Base-by-base conservation (phyloP, 352 stramenopile genomes). In the Phytopythium litorale region DNA sequence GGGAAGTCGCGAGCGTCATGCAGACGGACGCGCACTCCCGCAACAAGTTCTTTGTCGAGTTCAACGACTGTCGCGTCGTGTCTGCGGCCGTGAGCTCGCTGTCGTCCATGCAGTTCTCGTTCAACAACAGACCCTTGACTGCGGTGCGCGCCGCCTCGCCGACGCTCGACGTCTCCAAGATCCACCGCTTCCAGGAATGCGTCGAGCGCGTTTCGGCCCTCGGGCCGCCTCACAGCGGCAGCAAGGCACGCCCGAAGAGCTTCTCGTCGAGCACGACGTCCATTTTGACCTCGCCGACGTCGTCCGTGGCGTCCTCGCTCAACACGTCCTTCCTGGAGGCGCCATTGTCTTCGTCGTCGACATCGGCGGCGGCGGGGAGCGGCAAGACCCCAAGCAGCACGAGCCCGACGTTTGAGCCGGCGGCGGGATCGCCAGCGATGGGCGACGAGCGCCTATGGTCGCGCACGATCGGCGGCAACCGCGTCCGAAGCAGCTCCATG, bases 1-100 rank as follows among this genome's bases (percentile, higher is more conserved):
- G 85, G 13, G 78, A 89, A 63, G 78, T 95, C 40, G 80, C 82
- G 9, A 90, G 78, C 56, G 73, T 93, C n/a, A 61, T 90, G 50
- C 82, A 87, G 63, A 69, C 76, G 43, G 74, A 89, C 21, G 42
- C 61, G 23, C 65, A 71, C 37, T 51, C 68, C 13, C 38, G 55
- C 23, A 68, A 62, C 60, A 79, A 76, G 60, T 93, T 76, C 61
- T 73, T 91, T 7, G 73, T 95, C 33, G 84, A 95, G 65, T 92
- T 83, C 63, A 87, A 88, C 58, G 87, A 95, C 58, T 71, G 73
- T 0, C 79, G 87, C 0, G 79, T 75, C 15, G 65, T 95, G 2
- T 52, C 65, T 0, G 61, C 49, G 4, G 84, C 79, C 1, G 66
- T 95, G 7, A 70, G 56, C 18, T 67, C 70, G 6, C 60, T 95